Conservation (phyloP, 2,329 filamentous ascomycete genomes). For the Tolypocladium nubicola region DNA sequence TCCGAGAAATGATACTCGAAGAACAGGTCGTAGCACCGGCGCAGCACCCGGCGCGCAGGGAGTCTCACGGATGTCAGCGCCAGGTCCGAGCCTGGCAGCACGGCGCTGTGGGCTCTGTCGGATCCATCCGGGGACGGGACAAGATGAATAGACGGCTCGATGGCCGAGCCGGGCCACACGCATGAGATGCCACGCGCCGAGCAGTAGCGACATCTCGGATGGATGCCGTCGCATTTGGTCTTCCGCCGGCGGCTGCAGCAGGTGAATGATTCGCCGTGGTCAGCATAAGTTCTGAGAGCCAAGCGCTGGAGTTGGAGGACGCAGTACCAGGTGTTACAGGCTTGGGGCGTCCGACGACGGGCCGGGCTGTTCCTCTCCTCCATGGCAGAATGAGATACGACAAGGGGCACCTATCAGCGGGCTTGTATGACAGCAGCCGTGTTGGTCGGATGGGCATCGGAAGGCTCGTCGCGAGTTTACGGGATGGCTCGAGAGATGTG, state of each 20-base stretch:
- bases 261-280: neutral
- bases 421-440: neutral
- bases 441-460: neutral
- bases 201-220: constrained; percentile 2
- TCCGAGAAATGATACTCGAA: constrained; percentile 9
- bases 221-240: constrained; percentile 5
- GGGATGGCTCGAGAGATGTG: neutral
- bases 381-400: neutral
- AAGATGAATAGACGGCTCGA: neutral
- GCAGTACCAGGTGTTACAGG: constrained; percentile 1
- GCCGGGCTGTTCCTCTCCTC: neutral
- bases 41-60: constrained; percentile 1
- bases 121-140: neutral
- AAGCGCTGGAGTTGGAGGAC: neutral
- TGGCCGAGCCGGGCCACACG: neutral
- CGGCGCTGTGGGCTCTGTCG: neutral
- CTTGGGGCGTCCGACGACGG: constrained; percentile 1
- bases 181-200: neutral
- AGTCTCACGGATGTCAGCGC: neutral
- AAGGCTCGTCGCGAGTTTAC: neutral
- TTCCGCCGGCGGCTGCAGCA: constrained; percentile 3
- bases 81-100: neutral
- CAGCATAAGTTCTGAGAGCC: neutral
- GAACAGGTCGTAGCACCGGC: constrained; percentile 4
- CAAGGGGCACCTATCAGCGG: neutral